A percentile compares a stretch with the other conserved stretches of the same genome.
Conservation (phyloP, 2,329 filamentous ascomycete genomes). For the Sporothrix pseudoabietina region DNA sequence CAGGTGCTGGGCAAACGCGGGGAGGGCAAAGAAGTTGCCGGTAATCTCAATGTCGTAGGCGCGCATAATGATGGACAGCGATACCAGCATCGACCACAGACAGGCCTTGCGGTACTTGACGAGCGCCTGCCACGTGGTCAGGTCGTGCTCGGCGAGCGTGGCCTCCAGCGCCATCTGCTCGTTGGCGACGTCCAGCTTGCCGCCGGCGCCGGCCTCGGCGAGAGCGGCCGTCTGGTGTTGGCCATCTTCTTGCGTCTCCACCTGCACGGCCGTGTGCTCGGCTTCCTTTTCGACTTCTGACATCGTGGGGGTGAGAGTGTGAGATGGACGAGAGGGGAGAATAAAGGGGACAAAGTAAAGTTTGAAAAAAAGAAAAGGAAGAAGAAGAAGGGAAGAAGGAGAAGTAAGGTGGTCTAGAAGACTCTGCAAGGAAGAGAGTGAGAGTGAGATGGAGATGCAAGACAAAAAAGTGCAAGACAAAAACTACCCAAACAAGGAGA, state of each 20-base stretch:
- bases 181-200: not conserved
- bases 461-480: not conserved
- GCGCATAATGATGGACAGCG: slow-evolving; percentile 58
- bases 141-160: slow-evolving; percentile 41
- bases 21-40: slow-evolving; percentile 61
- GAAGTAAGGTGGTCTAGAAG: not conserved
- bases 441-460: not conserved
- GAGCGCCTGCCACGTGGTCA: slow-evolving; percentile 44
- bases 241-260: not conserved
- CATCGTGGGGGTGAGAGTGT: not conserved
- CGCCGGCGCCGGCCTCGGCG: not conserved
- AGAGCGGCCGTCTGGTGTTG: not conserved
- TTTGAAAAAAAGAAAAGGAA: not conserved
- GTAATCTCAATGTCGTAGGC: slow-evolving; percentile 65
- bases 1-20: slow-evolving; percentile 56
- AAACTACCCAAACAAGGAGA: not conserved
- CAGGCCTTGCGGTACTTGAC: slow-evolving; percentile 47
- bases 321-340: not conserved
- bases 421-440: not conserved
- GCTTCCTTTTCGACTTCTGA: not conserved
- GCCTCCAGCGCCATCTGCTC: not conserved
- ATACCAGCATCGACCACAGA: slow-evolving; percentile 59
- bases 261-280: not conserved
- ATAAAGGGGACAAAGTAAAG: not conserved
- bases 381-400: not conserved